These are phyloP conservation scores for bread wheat (Triticum aestivum) DNA, from an alignment of 176 grass and related monocot genomes.

Conservation along the genomic window DNA sequence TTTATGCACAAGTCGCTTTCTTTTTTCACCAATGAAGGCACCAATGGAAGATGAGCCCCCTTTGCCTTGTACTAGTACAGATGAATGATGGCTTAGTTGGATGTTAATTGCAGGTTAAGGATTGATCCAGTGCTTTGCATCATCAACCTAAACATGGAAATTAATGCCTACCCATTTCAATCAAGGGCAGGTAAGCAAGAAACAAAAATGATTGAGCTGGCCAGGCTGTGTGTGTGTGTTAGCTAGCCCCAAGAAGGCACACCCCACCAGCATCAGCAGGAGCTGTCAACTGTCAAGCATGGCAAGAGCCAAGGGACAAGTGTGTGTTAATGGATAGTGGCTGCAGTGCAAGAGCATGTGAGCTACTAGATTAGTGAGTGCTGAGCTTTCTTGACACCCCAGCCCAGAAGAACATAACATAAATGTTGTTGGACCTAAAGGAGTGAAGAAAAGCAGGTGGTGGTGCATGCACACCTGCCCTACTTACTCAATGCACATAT, in stretches of 20 bases:
- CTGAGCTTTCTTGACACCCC: neutral
- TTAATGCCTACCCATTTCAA: constrained; percentile 12
- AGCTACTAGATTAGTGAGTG: neutral
- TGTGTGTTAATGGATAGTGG: constrained; percentile 20
- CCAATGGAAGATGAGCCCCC: constrained; percentile 11
- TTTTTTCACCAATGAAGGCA: neutral
- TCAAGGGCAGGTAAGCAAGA: constrained; percentile 11
- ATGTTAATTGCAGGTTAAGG: neutral
- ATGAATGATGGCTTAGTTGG: neutral
- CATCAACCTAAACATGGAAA: neutral
- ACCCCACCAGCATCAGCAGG: constrained; percentile 25
- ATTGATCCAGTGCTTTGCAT: neutral
- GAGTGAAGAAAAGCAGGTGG: constrained; percentile 56
- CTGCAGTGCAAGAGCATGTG: constrained; percentile 37
- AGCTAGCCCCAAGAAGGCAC: neutral
- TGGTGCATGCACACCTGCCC: constrained; percentile 29
- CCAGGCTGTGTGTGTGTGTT: constrained; percentile 31
- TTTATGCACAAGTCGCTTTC: neutral
- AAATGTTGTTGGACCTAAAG: constrained; percentile 50
- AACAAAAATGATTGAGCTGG: neutral
- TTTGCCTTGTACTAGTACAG: neutral
- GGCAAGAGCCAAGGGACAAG: constrained; percentile 15
- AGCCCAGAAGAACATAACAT: neutral
- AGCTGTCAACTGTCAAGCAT: constrained; percentile 28
- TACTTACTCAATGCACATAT: constrained; percentile 53